Evolutionary conservation across 2,329 filamentous ascomycete species (phyloP).

Genomic region (Cyphellophora attinorum): DNA sequence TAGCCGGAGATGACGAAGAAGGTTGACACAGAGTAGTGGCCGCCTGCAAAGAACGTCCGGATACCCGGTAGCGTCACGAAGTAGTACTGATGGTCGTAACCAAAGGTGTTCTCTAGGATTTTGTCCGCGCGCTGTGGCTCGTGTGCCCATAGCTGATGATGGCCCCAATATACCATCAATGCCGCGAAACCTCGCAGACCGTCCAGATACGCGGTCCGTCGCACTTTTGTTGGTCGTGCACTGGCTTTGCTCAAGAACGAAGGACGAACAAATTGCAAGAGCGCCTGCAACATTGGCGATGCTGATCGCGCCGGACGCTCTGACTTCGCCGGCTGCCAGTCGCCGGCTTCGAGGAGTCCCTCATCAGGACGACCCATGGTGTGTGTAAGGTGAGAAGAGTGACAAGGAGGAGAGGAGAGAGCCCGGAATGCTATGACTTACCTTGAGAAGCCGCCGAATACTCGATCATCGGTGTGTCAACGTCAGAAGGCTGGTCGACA

Average conservation of each 20-base stretch:
- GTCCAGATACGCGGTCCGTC: conserved; percentile 50
- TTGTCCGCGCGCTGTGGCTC: conserved; percentile 25
- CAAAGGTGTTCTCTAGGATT: conserved; percentile 45
- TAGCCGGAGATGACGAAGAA: conserved; percentile 47
- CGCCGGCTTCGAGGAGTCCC: conserved; percentile 16
- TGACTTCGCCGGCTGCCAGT: conserved; percentile 12
- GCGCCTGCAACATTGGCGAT: conserved; percentile 8
- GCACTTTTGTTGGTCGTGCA: not conserved
- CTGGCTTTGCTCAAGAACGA: conserved; percentile 4
- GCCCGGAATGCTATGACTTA: not conserved
- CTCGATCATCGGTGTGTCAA: too few species aligned
- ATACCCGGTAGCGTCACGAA: conserved; percentile 48
- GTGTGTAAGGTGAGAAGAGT: not conserved
- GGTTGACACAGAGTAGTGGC: conserved; percentile 48
- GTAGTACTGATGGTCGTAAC: conserved; percentile 39
- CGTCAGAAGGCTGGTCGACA: too few species aligned
- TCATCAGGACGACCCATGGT: conserved; percentile 9
- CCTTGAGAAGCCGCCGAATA: too few species aligned
- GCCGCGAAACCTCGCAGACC: conserved; percentile 59
- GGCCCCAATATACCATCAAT: conserved; percentile 55
- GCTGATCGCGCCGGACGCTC: not conserved
- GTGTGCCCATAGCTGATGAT: conserved; percentile 52
- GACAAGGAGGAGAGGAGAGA: not conserved
- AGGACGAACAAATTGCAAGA: conserved; percentile 17
- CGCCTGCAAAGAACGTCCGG: conserved; percentile 51